Evolutionary conservation across 192 early-diverging fungal genomes (phyloP), one percentile per base, ranked within the genome.

Genomic region (Coemansia sp.): DNA sequence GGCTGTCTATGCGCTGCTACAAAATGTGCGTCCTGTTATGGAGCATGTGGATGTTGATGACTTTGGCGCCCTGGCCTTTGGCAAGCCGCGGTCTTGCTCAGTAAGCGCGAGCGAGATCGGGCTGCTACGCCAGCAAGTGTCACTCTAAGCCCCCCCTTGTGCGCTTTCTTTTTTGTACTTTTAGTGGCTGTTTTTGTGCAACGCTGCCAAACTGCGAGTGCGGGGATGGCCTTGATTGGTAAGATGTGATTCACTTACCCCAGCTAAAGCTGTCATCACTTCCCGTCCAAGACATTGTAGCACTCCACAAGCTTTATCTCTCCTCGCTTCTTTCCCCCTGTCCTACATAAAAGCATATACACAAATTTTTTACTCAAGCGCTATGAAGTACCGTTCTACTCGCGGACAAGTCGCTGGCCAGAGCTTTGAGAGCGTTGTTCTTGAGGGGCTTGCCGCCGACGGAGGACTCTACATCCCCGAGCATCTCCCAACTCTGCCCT

Each of bases 401-500:
- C 85, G 96, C 60, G 93, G 93, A 63, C 77, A 88, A 66, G 84
- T 84, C 37, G 67, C 76, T 21, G 85, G 84, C 62, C 83, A 87
- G 60, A 76, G 90, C 39, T 97, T 99, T 67, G 94, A 96, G 83
- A 88, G 92, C 76, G 93, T 94, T 31, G 94, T 99, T 35, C 84
- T 97, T 59, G 85, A 91, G 45, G 96, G 96, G 36, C 89, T 97
- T 39, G 89, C 95, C 2, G 81, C 89, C 38, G 96, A 98, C 83
- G 96, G 96, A 38, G 95, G 96, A 24, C 87, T 99, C 35, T 97
- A 91, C 81, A 93, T 98, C 59, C 96, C 96, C 23, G 83, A 91
- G 66, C 64, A 75, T 40, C 90, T 99, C 36, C 96, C 96, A 7
- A 36, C 65, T 18, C 81, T 92, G 43, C 88, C 91, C 33, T 45